Conservation (phyloP, 2,329 filamentous ascomycete species). For the Fusarium sp. region DNA sequence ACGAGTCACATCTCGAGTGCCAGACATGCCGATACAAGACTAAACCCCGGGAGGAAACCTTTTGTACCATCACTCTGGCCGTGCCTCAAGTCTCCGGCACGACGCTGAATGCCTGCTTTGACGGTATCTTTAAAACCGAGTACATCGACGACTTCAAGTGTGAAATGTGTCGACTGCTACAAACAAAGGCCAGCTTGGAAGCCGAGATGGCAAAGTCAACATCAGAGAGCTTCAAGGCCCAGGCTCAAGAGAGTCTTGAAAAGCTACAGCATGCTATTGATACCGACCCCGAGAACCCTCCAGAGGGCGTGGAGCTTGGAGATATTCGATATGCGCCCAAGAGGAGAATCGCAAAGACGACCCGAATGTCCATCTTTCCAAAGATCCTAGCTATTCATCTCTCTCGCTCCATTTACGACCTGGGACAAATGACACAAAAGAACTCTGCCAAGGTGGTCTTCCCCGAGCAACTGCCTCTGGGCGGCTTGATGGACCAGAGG, state of each 20-base stretch:
- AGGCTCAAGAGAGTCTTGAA: slow-evolving; percentile 68
- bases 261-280: slow-evolving; percentile 76
- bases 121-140: slow-evolving; percentile 93
- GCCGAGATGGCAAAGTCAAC: slow-evolving; percentile 66
- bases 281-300: slow-evolving; percentile 82
- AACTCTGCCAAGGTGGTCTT: slow-evolving; percentile 95
- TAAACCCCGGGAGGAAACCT: slow-evolving; percentile 82
- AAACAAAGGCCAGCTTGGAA: slow-evolving; percentile 75
- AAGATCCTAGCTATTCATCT: slow-evolving; percentile 92
- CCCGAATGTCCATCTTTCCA: slow-evolving; percentile 86
- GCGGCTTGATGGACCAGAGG: slow-evolving; percentile 79
- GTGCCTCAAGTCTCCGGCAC: slow-evolving; percentile 87
- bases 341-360: slow-evolving; percentile 86
- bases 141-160: slow-evolving; percentile 98
- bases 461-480: slow-evolving; percentile 85
- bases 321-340: slow-evolving; percentile 80
- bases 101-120: slow-evolving; percentile 87
- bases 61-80: slow-evolving; percentile 91
- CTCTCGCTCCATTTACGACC: slow-evolving; percentile 91
- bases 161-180: slow-evolving; percentile 87
- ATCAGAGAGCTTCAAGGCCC: slow-evolving; percentile 62
- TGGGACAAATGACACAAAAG: slow-evolving; percentile 81
- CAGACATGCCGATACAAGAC: slow-evolving; percentile 90
- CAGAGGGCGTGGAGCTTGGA: slow-evolving; percentile 78
- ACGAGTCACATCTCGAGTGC: slow-evolving; percentile 96